Evolutionary conservation across 768 basidiomycete species (phyloP).

Genomic region (Leucosporidium yakuticum): DNA sequence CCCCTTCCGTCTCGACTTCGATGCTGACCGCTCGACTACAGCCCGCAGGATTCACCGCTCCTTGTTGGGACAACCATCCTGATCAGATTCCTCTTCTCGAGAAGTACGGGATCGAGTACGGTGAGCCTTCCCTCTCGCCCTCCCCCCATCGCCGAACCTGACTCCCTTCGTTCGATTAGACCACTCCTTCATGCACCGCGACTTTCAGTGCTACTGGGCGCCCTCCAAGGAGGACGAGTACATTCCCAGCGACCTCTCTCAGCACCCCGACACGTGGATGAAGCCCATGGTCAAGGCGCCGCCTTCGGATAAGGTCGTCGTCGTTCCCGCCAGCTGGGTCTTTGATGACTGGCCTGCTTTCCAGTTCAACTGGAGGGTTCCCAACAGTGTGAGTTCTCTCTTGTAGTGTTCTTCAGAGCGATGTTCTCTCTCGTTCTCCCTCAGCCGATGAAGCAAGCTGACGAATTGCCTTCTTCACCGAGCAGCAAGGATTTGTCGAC

Average conservation of each 20-base stretch:
- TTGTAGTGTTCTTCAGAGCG: background rate
- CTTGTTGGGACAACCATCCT: background rate
- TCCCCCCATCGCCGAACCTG: too few species aligned
- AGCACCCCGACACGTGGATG: conserved; percentile 4
- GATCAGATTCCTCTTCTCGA: background rate
- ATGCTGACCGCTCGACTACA: too few species aligned
- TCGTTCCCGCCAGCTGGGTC: background rate
- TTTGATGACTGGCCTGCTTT: background rate
- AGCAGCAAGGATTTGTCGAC: background rate
- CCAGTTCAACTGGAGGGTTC: too few species aligned
- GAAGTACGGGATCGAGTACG: background rate
- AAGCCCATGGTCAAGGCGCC: background rate
- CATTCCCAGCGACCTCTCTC: background rate
- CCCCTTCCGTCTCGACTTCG: too few species aligned
- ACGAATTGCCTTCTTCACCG: too few species aligned
- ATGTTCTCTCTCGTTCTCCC: too few species aligned
- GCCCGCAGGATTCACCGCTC: background rate
- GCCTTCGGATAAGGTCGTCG: background rate
- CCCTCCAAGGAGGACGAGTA: background rate
- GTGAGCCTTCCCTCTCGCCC: background rate
- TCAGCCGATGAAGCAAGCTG: too few species aligned
- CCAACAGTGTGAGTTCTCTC: too few species aligned
- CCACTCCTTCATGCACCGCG: conserved; percentile 1
- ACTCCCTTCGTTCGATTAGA: background rate
- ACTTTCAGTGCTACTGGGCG: background rate